A percentile compares a stretch with the other conserved stretches of the same genome.
These are phyloP conservation scores for Eutrema yunnanense DNA, from an alignment of 345 rosid species.

Conservation along the genomic window DNA sequence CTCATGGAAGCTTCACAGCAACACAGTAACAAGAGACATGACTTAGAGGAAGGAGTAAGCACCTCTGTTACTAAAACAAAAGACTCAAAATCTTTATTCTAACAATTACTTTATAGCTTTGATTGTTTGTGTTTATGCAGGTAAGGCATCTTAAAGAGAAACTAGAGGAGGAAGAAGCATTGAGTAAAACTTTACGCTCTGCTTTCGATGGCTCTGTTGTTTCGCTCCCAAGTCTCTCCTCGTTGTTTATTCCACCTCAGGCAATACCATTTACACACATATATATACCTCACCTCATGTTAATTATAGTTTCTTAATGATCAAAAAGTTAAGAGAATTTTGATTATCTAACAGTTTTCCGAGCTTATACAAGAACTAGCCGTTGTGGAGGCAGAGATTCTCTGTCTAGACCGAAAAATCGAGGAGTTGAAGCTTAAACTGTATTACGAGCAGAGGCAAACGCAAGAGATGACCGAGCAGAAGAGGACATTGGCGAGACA, in stretches of 20 bases:
- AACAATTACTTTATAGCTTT: not conserved
- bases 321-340: not conserved
- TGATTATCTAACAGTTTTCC: conserved; percentile 42
- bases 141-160: conserved; percentile 55
- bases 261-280: conserved; percentile 17
- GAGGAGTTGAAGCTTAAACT: conserved; percentile 57
- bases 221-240: conserved; percentile 46
- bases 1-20: conserved; percentile 47
- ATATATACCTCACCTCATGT: not conserved
- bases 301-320: not conserved
- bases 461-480: conserved; percentile 29
- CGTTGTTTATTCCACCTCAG: conserved; percentile 65
- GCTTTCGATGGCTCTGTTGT: conserved; percentile 49
- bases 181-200: conserved; percentile 44
- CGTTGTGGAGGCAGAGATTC: conserved; percentile 68
- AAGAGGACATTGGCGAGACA: conserved; percentile 28
- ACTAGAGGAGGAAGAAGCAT: conserved; percentile 52
- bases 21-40: conserved; percentile 34
- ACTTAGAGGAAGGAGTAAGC: conserved; percentile 45
- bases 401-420: conserved; percentile 64
- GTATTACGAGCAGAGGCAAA: conserved; percentile 51
- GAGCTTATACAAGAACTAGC: conserved; percentile 59
- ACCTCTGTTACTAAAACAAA: not conserved
- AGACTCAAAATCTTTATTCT: not conserved
- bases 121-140: conserved; percentile 28